Conservation (phyloP, 805 yeast species). For the Hanseniaspora hatyaiensis region DNA sequence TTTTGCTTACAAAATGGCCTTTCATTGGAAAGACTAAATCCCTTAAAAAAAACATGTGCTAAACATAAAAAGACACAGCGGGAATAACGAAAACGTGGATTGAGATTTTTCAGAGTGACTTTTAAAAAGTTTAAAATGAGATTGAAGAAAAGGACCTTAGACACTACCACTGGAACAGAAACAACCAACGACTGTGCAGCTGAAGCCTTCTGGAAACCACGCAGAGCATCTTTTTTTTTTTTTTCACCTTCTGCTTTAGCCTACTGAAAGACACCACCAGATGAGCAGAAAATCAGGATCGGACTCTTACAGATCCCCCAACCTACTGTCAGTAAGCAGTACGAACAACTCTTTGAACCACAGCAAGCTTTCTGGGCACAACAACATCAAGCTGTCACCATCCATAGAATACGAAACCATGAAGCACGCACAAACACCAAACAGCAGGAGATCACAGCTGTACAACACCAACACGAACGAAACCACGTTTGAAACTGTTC, state of each 20-base stretch:
- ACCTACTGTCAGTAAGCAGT: not conserved
- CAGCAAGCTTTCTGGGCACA: not conserved
- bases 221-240: not conserved
- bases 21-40: no score
- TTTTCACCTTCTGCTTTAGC: no score
- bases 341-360: not conserved
- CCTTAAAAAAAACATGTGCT: no score
- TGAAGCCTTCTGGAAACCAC: no score
- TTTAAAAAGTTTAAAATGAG: no score
- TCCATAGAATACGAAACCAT: slow-evolving; percentile 1
- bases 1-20: no score
- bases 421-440: not conserved
- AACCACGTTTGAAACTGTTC: slow-evolving; percentile 12
- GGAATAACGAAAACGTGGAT: no score
- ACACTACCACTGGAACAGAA: no score
- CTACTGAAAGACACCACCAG: not conserved
- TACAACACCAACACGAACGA: slow-evolving; percentile 1
- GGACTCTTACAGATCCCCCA: not conserved
- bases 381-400: slow-evolving; percentile 3
- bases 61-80: no score
- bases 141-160: no score
- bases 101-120: no score
- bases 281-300: not conserved
- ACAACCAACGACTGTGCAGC: no score
- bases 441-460: not conserved